These are phyloP conservation scores for Saccharomycopsis sp. DNA, from an alignment of 805 yeast species.

Conservation along the genomic window DNA sequence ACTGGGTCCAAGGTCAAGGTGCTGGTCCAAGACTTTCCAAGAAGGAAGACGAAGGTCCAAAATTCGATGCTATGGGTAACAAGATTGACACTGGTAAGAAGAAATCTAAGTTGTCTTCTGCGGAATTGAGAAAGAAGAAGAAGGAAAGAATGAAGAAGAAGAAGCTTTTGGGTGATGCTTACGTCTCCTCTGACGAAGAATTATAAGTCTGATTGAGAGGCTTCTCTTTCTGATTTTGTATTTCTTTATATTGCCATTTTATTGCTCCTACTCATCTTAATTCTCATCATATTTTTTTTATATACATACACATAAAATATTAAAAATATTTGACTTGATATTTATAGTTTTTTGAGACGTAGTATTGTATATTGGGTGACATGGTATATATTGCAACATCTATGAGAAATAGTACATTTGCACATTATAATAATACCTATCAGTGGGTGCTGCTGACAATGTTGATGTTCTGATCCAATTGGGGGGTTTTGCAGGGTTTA, in stretches of 20 bases:
- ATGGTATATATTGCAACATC: no score
- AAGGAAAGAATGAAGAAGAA: slow-evolving; percentile 99
- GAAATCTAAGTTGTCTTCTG: slow-evolving; percentile 96
- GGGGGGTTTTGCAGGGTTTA: neutral
- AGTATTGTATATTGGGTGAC: no score
- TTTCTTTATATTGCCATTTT: neutral
- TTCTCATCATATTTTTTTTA: neutral
- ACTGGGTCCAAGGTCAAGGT: slow-evolving; percentile 99
- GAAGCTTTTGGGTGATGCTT: slow-evolving; percentile 99
- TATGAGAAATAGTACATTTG: no score
- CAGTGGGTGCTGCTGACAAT: neutral
- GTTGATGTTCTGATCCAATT: neutral
- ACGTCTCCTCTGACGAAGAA: slow-evolving; percentile 95
- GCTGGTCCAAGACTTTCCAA: slow-evolving; percentile 98
- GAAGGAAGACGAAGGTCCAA: slow-evolving; percentile 95
- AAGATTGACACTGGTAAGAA: slow-evolving; percentile 94
- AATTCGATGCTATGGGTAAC: slow-evolving; percentile 99
- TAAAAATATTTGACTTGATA: neutral
- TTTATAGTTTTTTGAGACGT: no score
- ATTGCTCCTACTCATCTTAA: neutral
- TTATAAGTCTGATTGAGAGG: slow-evolving; percentile 36
- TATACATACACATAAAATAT: neutral
- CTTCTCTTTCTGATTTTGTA: neutral
- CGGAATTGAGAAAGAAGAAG: slow-evolving; percentile 99
- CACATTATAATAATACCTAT: neutral